Conservation (phyloP, 2,329 filamentous ascomycete species). For the Penicillium sp. region DNA sequence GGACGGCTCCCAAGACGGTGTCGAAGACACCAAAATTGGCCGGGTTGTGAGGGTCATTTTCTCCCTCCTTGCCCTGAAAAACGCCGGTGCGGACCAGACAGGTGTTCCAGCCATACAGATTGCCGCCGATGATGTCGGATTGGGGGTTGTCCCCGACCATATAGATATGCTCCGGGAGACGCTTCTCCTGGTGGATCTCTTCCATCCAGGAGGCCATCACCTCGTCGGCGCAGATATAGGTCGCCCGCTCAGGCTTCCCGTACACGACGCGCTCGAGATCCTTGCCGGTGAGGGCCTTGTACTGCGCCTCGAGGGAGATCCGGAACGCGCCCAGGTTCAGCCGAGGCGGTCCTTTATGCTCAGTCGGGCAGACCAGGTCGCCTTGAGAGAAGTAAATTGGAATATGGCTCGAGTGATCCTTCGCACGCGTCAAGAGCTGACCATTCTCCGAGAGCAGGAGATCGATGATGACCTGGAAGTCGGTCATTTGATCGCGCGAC, state of each 20-base stretch:
- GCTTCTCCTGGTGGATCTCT: slow-evolving; percentile 68
- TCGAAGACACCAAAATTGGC: slow-evolving; percentile 73
- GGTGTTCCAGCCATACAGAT: slow-evolving; percentile 80
- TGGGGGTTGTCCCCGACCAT: slow-evolving; percentile 75
- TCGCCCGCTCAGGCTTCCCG: slow-evolving; percentile 70
- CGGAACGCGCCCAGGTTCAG: slow-evolving; percentile 73
- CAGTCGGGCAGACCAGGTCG: slow-evolving; percentile 62
- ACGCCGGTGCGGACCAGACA: slow-evolving; percentile 74
- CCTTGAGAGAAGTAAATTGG: slow-evolving; percentile 72
- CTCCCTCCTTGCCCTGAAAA: slow-evolving; percentile 71
- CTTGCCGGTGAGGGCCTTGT: slow-evolving; percentile 61
- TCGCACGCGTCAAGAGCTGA: slow-evolving; percentile 58
- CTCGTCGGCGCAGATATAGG: slow-evolving; percentile 74
- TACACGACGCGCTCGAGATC: slow-evolving; percentile 73
- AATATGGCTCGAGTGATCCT: slow-evolving; percentile 52
- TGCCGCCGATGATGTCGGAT: slow-evolving; percentile 71
- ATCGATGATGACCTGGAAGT: slow-evolving; percentile 74
- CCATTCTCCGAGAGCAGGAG: slow-evolving; percentile 67
- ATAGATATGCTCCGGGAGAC: slow-evolving; percentile 67
- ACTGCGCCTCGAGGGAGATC: slow-evolving; percentile 67
- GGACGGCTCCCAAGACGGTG: slow-evolving; percentile 69
- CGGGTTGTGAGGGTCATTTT: slow-evolving; percentile 72
- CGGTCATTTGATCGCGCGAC: slow-evolving; percentile 69
- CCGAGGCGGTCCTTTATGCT: slow-evolving; percentile 61
- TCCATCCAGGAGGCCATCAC: slow-evolving; percentile 72